Evolutionary conservation across 495 filamentous ascomycete genomes (phyloP).

Genomic region (Bacidia gigantensis): DNA sequence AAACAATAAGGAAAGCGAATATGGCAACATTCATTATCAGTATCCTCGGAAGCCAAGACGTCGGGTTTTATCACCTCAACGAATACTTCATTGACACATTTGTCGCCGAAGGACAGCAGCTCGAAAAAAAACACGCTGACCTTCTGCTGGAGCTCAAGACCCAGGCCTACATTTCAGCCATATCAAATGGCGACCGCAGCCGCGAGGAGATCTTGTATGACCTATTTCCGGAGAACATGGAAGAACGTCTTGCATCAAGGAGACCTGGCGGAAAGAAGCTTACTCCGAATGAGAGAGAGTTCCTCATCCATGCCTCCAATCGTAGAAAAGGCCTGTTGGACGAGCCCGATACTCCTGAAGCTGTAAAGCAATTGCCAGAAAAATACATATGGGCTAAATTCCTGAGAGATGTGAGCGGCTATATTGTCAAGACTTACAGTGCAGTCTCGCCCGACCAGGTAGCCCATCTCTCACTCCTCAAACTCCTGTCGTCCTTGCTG

Average conservation of each 20-base stretch:
- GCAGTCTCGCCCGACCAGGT: slow-evolving; percentile 34
- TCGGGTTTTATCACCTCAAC: slow-evolving; percentile 69
- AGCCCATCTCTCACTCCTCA: slow-evolving; percentile 28
- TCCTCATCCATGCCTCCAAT: slow-evolving; percentile 48
- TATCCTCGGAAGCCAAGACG: slow-evolving; percentile 71
- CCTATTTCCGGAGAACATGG: slow-evolving; percentile 59
- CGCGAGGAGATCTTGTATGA: slow-evolving; percentile 56
- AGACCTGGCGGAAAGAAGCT: slow-evolving; percentile 52
- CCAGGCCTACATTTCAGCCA: slow-evolving; percentile 64
- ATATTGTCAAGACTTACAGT: slow-evolving; percentile 63
- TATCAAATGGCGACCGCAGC: slow-evolving; percentile 47
- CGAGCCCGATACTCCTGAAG: slow-evolving; percentile 46
- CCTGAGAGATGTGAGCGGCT: slow-evolving; percentile 54
- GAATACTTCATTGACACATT: slow-evolving; percentile 78
- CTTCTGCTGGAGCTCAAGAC: slow-evolving; percentile 78
- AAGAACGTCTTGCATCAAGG: slow-evolving; percentile 46
- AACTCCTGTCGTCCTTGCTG: neutral
- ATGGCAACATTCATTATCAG: slow-evolving; percentile 73
- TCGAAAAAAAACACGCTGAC: slow-evolving; percentile 57
- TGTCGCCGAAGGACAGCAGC: slow-evolving; percentile 55
- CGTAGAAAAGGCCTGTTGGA: slow-evolving; percentile 53
- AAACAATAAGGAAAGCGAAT: slow-evolving; percentile 74
- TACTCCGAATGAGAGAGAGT: slow-evolving; percentile 58
- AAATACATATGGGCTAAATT: slow-evolving; percentile 77
- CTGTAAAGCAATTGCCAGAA: slow-evolving; percentile 48